These are phyloP conservation scores for Odonthalia washingtoniensis DNA, from an alignment of 31 red algal genomes.

Conservation along the genomic window DNA sequence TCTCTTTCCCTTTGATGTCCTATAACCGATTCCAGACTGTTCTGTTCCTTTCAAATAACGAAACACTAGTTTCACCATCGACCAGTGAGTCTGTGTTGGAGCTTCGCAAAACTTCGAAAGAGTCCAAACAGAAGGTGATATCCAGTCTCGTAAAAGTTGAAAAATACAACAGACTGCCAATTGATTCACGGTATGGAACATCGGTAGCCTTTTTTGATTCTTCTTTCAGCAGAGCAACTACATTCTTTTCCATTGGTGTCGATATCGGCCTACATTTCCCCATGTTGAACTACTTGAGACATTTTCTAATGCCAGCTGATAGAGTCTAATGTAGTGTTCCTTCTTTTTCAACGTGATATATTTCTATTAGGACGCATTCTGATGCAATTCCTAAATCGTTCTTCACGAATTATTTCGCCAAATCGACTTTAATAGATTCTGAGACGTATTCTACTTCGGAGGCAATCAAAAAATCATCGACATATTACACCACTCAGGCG, in stretches of 20 bases:
- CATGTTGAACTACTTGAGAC: slow-evolving; percentile 32
- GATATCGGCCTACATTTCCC: neutral
- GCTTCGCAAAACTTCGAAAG: neutral
- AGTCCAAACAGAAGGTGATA: neutral
- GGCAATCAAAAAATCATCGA: slow-evolving; percentile 49
- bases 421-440: slow-evolving; percentile 10
- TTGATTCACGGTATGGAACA: slow-evolving; percentile 15
- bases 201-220: neutral
- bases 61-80: neutral
- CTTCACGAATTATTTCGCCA: slow-evolving; percentile 7
- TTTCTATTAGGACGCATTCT: slow-evolving; percentile 9
- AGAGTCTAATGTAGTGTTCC: slow-evolving; percentile 1
- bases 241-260: slow-evolving; percentile 26
- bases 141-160: neutral
- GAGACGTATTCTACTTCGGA: neutral
- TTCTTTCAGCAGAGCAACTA: neutral
- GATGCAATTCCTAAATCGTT: slow-evolving; percentile 1
- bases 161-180: slow-evolving; percentile 3
- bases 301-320: neutral
- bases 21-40: neutral
- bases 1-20: neutral
- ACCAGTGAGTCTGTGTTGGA: neutral
- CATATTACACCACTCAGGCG: slow-evolving; percentile 9
- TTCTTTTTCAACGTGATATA: neutral
- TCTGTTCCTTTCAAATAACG: slow-evolving; percentile 1